Evolutionary conservation across 306 rosid species (phyloP).

Genomic region (Betula pendula): DNA sequence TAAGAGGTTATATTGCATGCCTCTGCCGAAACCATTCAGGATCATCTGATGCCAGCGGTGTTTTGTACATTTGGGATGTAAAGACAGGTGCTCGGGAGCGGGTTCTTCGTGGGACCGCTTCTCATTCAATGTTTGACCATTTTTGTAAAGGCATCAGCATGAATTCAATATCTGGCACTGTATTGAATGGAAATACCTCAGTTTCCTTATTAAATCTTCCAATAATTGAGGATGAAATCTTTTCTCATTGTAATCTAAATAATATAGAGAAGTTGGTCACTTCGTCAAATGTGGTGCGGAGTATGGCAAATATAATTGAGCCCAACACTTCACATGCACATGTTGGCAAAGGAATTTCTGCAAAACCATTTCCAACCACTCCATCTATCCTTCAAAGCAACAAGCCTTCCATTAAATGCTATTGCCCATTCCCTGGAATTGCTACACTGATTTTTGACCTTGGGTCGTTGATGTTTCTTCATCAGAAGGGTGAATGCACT

Average conservation of each 20-base stretch:
- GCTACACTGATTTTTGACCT: slow-evolving; percentile 83
- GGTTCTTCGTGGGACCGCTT: slow-evolving; percentile 80
- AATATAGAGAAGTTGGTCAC: slow-evolving; percentile 42
- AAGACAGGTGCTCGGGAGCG: slow-evolving; percentile 91
- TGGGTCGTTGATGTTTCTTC: slow-evolving; percentile 58
- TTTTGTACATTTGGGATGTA: slow-evolving; percentile 86
- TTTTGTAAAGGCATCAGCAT: slow-evolving; percentile 76
- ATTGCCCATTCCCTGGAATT: slow-evolving; percentile 88
- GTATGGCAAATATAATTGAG: slow-evolving; percentile 43
- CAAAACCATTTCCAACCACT: slow-evolving; percentile 35
- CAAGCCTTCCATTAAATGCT: slow-evolving; percentile 73
- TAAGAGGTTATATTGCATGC: slow-evolving; percentile 84
- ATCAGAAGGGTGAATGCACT: slow-evolving; percentile 47
- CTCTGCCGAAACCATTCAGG: slow-evolving; percentile 67
- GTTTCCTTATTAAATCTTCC: slow-evolving; percentile 80
- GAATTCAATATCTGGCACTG: slow-evolving; percentile 64
- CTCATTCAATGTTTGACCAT: slow-evolving; percentile 90
- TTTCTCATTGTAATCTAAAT: slow-evolving; percentile 46
- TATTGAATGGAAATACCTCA: slow-evolving; percentile 84
- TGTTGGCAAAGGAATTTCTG: slow-evolving; percentile 44
- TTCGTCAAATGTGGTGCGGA: slow-evolving; percentile 50
- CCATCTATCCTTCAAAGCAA: slow-evolving; percentile 39
- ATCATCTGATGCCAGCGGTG: slow-evolving; percentile 62
- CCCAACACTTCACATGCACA: slow-evolving; percentile 44
- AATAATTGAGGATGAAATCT: slow-evolving; percentile 67